These are phyloP conservation scores for Vitrella brassicaformis DNA, from an alignment of 73 alveolate species.

Conservation along the genomic window DNA sequence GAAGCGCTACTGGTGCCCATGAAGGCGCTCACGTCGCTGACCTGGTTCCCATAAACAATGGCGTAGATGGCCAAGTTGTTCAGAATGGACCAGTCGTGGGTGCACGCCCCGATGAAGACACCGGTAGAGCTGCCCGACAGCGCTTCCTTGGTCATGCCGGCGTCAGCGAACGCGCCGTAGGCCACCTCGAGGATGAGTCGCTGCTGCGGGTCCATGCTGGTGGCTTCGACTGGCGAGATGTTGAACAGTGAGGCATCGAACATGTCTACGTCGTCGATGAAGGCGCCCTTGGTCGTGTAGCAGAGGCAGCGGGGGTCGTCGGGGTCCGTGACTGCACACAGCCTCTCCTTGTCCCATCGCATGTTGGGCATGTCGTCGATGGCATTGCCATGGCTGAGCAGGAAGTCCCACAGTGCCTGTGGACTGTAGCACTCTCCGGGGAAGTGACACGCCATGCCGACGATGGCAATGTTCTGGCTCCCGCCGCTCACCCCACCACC, in stretches of 20 bases:
- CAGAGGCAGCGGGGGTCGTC: background rate
- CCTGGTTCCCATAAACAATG: too few species aligned
- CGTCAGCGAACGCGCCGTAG: constrained; percentile 16
- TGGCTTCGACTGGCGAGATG: constrained; percentile 15
- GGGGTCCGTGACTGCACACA: constrained; percentile 1
- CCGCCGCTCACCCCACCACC: too few species aligned
- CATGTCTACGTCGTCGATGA: background rate
- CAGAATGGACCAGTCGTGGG: constrained; percentile 11
- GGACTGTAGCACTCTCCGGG: background rate
- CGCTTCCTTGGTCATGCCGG: background rate
- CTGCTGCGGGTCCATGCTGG: constrained; percentile 33
- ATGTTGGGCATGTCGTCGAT: constrained; percentile 13
- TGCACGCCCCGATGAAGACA: constrained; percentile 6
- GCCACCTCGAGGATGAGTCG: constrained; percentile 18
- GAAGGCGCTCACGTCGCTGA: background rate
- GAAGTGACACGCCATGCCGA: constrained; percentile 1
- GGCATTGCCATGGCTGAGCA: constrained; percentile 3
- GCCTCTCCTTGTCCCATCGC: constrained; percentile 18
- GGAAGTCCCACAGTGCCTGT: background rate
- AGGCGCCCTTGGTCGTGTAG: constrained; percentile 22
- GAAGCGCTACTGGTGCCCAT: background rate
- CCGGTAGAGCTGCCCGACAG: too few species aligned
- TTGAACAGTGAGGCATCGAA: constrained; percentile 11
- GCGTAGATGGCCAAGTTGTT: background rate
- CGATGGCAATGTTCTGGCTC: too few species aligned